These are phyloP conservation scores for Myochromella boudieri DNA, from an alignment of 768 basidiomycete species.

Conservation along the genomic window DNA sequence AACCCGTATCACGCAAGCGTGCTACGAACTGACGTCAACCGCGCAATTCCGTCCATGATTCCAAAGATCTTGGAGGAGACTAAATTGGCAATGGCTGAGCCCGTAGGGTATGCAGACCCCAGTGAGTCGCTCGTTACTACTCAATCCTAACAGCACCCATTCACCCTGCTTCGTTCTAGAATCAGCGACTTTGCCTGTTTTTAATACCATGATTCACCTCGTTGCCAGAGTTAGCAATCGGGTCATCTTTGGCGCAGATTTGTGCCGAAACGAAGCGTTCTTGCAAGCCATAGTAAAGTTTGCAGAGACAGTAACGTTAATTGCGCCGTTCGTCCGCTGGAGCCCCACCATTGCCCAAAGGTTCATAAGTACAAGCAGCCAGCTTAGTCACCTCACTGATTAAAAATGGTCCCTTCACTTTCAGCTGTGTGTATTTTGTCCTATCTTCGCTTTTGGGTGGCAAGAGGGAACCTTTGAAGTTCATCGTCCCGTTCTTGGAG, in stretches of 20 bases:
- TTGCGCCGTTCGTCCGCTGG: constrained; percentile 34
- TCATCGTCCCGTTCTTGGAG: constrained; percentile 29
- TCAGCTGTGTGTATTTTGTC: constrained; percentile 30
- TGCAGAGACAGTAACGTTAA: constrained; percentile 31
- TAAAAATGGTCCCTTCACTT: not conserved
- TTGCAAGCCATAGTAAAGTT: constrained; percentile 33
- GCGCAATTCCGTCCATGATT: constrained; percentile 33
- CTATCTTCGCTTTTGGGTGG: constrained; percentile 33
- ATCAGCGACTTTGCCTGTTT: constrained; percentile 24
- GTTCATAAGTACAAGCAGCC: constrained; percentile 18
- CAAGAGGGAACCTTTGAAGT: constrained; percentile 28
- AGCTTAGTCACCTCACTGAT: not conserved
- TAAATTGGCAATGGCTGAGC: constrained; percentile 27
- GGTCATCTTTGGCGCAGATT: constrained; percentile 33
- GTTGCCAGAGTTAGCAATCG: constrained; percentile 38
- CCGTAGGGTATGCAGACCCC: constrained; percentile 14
- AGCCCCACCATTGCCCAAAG: constrained; percentile 28
- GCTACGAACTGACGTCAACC: constrained; percentile 34
- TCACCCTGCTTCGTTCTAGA: constrained; percentile 15
- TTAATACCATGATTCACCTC: constrained; percentile 36
- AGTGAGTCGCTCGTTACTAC: not conserved
- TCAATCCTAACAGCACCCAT: not conserved
- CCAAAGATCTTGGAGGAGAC: constrained; percentile 37
- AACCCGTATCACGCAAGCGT: constrained; percentile 36
- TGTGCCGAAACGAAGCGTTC: constrained; percentile 35